Percentiles rank a stretch among this genome's conserved stretches.
Conservation (phyloP, 2,329 filamentous ascomycete species). For the Cladosporium sp. region DNA sequence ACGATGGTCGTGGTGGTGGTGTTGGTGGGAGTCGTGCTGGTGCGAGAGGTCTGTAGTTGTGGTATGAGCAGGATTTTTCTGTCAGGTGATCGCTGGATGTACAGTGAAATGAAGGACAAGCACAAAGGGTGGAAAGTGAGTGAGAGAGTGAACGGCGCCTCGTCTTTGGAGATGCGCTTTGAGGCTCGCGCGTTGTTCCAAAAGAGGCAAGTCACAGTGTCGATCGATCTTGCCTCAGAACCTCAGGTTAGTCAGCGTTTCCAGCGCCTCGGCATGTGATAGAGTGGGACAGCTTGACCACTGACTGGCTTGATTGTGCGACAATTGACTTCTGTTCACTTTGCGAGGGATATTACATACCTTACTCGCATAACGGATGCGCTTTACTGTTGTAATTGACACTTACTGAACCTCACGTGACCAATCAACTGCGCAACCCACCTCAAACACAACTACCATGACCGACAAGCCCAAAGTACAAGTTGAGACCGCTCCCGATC, state of each 20-base stretch:
- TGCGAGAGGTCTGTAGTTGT: background rate
- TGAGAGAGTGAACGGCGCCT: background rate
- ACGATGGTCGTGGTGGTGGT: background rate
- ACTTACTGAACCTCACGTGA: background rate
- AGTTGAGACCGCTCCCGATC: constrained; percentile 62
- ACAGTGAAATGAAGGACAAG: background rate
- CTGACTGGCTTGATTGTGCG: background rate
- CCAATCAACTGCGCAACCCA: background rate
- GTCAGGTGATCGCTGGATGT: background rate
- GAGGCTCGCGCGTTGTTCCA: background rate
- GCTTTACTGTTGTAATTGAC: background rate
- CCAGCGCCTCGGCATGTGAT: constrained; percentile 16
- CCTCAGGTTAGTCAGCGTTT: background rate
- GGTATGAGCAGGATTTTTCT: background rate
- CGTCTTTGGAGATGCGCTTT: constrained; percentile 6
- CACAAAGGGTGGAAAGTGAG: background rate
- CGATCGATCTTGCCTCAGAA: constrained; percentile 12
- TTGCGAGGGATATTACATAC: background rate
- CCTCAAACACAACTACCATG: background rate
- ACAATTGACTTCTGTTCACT: constrained; percentile 3
- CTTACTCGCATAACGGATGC: background rate
- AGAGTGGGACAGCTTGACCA: constrained; percentile 11
- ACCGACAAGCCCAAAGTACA: constrained; percentile 28
- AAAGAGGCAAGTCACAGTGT: background rate
- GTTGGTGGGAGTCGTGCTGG: background rate